A percentile compares a stretch with the other conserved stretches of the same genome.
phyloP scores from a whole-genome alignment of 306 rosid genomes.

The Cicer chorassanicum region DNA sequence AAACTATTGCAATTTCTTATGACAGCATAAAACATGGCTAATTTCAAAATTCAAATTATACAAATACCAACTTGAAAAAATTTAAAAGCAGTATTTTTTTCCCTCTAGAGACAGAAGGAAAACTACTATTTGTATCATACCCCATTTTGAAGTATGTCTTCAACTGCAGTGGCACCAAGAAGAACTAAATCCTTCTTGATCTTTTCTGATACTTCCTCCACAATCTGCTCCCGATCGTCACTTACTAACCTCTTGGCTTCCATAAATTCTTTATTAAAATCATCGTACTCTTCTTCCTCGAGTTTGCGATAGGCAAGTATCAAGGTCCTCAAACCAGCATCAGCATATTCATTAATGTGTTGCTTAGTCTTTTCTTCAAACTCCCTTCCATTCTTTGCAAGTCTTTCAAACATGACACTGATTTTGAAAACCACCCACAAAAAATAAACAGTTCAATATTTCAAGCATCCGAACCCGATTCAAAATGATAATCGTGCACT shows the following conservation, averaged over 20 bases:
- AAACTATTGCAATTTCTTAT: neutral
- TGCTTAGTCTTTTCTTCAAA: slow-evolving; percentile 49
- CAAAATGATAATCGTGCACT: slow-evolving; percentile 5
- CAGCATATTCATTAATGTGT: slow-evolving; percentile 50
- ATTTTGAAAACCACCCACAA: slow-evolving; percentile 7
- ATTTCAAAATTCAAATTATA: neutral
- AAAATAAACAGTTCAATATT: neutral
- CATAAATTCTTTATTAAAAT: slow-evolving; percentile 38
- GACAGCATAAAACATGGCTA: neutral
- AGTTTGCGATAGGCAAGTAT: slow-evolving; percentile 46
- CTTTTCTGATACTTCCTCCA: slow-evolving; percentile 42
- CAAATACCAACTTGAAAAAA: neutral
- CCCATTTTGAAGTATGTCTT: slow-evolving; percentile 52
- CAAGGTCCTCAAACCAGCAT: slow-evolving; percentile 52
- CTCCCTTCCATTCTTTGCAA: slow-evolving; percentile 46
- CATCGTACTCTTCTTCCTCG: slow-evolving; percentile 40
- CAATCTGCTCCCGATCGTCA: slow-evolving; percentile 43
- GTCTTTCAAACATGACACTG: slow-evolving; percentile 51
- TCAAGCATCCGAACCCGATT: neutral
- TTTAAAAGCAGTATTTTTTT: neutral
- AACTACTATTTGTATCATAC: slow-evolving; percentile 33
- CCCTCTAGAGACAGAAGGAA: neutral
- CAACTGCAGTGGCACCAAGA: slow-evolving; percentile 53
- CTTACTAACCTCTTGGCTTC: slow-evolving; percentile 46
- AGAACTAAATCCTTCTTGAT: slow-evolving; percentile 47